These are phyloP conservation scores for Scheffersomyces segobiensis DNA, from an alignment of 1,139 yeast species.

Conservation along the genomic window DNA sequence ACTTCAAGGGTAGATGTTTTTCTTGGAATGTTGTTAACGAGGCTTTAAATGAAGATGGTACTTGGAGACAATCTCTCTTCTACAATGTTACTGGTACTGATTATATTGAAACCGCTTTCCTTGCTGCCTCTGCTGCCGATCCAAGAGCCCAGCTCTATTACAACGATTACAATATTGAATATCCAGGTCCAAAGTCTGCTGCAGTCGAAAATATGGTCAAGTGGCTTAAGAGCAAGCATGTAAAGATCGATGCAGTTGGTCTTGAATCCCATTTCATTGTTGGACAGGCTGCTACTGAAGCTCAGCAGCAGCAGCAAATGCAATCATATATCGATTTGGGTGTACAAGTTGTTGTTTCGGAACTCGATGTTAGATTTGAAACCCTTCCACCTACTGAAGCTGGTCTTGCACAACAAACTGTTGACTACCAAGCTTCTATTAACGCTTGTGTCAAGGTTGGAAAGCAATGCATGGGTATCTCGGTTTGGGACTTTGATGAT, in stretches of 20 bases:
- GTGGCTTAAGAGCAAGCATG: background rate
- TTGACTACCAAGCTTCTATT: background rate
- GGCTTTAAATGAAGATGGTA: background rate
- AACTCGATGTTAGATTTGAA: conserved; percentile 1
- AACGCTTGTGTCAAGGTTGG: background rate
- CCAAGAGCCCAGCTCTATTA: background rate
- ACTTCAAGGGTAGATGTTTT: background rate
- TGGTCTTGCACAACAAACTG: background rate
- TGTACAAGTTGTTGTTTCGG: background rate
- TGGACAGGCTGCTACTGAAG: background rate
- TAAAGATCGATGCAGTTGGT: background rate
- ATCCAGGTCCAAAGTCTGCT: background rate
- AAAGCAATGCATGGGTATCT: background rate
- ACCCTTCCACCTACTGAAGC: background rate
- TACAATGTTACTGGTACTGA: conserved; percentile 1
- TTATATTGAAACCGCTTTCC: background rate
- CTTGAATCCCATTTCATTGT: background rate
- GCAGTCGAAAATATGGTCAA: background rate
- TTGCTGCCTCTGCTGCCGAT: background rate
- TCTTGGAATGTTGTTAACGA: background rate
- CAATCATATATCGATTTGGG: background rate
- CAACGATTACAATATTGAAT: background rate
- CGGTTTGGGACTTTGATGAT: background rate
- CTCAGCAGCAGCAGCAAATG: background rate
- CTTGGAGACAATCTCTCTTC: background rate